A percentile compares a stretch with the other conserved stretches of the same genome.
phyloP scores from a whole-genome alignment of 2,329 filamentous ascomycete species.

The Cytospora mali region DNA sequence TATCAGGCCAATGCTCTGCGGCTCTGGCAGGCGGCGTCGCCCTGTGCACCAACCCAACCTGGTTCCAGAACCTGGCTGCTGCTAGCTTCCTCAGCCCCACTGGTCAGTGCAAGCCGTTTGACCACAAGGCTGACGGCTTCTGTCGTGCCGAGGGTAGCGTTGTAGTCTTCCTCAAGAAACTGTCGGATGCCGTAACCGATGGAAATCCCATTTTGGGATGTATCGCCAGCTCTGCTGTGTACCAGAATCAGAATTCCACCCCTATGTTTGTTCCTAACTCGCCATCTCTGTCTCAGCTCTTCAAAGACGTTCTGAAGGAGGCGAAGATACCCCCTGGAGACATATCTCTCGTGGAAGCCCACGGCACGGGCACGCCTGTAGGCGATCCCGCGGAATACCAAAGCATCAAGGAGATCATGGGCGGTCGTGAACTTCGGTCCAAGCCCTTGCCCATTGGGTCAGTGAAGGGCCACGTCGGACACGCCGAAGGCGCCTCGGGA shows the following conservation, averaged over 20 bases:
- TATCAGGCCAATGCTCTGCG: conserved; percentile 34
- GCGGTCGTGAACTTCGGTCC: not conserved
- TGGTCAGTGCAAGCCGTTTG: conserved; percentile 40
- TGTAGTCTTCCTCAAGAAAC: conserved; percentile 49
- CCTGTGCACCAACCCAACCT: conserved; percentile 34
- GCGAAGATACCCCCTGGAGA: conserved; percentile 31
- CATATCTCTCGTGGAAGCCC: conserved; percentile 40
- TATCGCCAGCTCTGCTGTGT: conserved; percentile 41
- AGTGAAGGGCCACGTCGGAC: conserved; percentile 44
- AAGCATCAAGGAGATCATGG: conserved; percentile 37
- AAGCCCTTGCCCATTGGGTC: not conserved
- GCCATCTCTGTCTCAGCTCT: conserved; percentile 35
- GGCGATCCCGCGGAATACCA: conserved; percentile 41
- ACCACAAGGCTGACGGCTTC: conserved; percentile 48
- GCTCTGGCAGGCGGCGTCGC: conserved; percentile 38
- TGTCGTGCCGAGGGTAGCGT: conserved; percentile 52
- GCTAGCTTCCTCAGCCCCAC: conserved; percentile 39
- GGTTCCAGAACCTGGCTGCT: conserved; percentile 28
- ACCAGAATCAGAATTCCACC: conserved; percentile 44
- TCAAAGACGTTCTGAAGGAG: conserved; percentile 35
- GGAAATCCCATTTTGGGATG: conserved; percentile 47
- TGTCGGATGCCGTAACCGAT: conserved; percentile 49
- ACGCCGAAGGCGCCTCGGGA: conserved; percentile 48
- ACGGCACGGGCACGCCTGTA: conserved; percentile 47
- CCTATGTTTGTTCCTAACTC: conserved; percentile 35